A percentile compares a stretch with the other conserved stretches of the same genome.
Conservation (phyloP, 768 basidiomycete genomes). For the Mycena indigotica region DNA sequence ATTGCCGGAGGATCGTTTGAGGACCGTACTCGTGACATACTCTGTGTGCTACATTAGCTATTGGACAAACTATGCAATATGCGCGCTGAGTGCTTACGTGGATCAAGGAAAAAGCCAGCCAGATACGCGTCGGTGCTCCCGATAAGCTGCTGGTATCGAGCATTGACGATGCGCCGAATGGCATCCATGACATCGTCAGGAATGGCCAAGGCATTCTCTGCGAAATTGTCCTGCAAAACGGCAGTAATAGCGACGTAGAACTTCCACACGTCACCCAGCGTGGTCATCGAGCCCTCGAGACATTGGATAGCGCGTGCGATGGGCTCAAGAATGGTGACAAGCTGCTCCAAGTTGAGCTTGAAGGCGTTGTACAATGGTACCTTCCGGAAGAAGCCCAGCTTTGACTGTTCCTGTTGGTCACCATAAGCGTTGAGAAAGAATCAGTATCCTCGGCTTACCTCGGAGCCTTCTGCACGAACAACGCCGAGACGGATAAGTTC, state of each 20-base stretch:
- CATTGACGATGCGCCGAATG: slow-evolving; percentile 21
- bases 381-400: slow-evolving; percentile 6
- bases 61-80: not conserved
- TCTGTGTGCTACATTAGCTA: not conserved
- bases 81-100: slow-evolving; percentile 20
- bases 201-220: slow-evolving; percentile 1
- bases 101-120: slow-evolving; percentile 27
- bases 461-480: not conserved
- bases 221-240: slow-evolving; percentile 12
- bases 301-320: slow-evolving; percentile 26
- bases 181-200: not conserved
- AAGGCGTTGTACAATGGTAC: not conserved
- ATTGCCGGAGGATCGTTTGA: not conserved
- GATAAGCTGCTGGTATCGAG: slow-evolving; percentile 26
- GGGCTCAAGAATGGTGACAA: slow-evolving; percentile 15
- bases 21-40: not conserved
- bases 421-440: not conserved
- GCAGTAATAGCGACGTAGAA: slow-evolving; percentile 28
- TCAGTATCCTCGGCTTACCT: not conserved
- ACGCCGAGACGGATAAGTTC: not conserved
- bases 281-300: slow-evolving; percentile 25
- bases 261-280: slow-evolving; percentile 27
- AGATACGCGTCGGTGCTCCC: slow-evolving; percentile 23
- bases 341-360: slow-evolving; percentile 6
- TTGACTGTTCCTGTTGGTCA: not conserved